Evolutionary conservation across 257 asterid genomes (phyloP), one percentile per base, ranked within the genome.

Genomic region (Petrea volubilis): DNA sequence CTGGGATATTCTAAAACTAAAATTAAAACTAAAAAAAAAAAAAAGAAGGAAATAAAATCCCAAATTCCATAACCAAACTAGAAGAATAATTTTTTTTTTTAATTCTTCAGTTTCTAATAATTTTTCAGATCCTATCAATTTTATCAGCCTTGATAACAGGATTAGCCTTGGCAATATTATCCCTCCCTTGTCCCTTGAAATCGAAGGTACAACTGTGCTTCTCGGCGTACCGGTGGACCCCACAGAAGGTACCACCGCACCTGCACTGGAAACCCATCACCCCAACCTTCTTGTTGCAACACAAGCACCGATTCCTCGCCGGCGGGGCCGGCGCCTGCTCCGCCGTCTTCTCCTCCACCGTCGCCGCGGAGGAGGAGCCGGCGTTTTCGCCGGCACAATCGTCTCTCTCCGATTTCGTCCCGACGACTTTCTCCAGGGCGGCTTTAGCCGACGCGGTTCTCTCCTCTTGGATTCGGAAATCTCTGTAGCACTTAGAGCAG

Each of bases 171-270:
- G 82, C 82, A 23, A 85, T 79, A 10, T 60, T 78, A 3, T 60
- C 71, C 23, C 70, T 76, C 0, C 80, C 87, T 18, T 65, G 55
- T 1, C 71, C 41, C 66, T 80, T 85, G 60, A 85, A 85, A 78
- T 85, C 82, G 46, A 82, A 85, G 44, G 65, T 62, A 71, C 90
- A 85, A 40, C 38, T 80, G 29, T 85, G 90, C 25, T 75, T 71
- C 56, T 85, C 87, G 1, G 90, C 85, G 75, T 82, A 82, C 57
- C 87, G 68, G 51, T 85, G 87, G 50, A 63, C 44, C 64, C 87
- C 90, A 60, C 87, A 85, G 68, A 82, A 85, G 15, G 85, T 77
- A 62, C 72, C 24, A 9, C 90, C 90, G 38, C 90, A 85, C 52
- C 82, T 68, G 67, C 90, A 85, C 53, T 71, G 29, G 28, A 82